Base-by-base conservation (phyloP, 192 early-diverging fungal species). In the Haplosporangium gracile region DNA sequence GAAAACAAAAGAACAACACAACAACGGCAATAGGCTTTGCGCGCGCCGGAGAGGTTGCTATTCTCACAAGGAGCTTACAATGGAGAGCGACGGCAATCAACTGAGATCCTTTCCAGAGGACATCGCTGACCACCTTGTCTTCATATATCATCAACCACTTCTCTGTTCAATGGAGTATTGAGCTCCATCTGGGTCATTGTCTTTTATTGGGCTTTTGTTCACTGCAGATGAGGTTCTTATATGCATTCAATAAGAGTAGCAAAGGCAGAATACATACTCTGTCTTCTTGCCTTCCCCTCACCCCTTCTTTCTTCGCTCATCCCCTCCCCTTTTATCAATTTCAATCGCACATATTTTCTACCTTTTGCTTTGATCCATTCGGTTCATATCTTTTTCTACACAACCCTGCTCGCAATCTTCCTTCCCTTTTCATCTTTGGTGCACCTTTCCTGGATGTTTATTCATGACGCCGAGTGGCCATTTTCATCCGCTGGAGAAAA, bases 131-230 rank as follows among this genome's bases (percentile, higher is more conserved):
- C 29, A 11, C 60, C 60, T 32, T 65, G 29, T 32, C 10, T 11
- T 65, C 60, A 32, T 65, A 65, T 65, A 65, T 65, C 60, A 65
- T 34, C 60, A 65, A 29, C 29, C 60, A 65, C 60, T 29, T 32
- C 60, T 60, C 55, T 36, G 24, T 26, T 60, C n/a, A 26, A 60
- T 60, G 55, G 55, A 65, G 15, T 29, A 65, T 65, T 29, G 57
- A n/a, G 60, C 32, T 65, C 60, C 11, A 65, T 32, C n/a, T 65
- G 60, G 60, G 11, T 32, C 26, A 32, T 32, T 65, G n/a, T 26
- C 13, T 65, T 26, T 57, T 57, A 51, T 51, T 51, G 49, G 49
- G 18, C 49, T 51, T 20, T 20, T 18, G 43, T 51, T 22, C 49
- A 51, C 18, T 51, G 49, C 49, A 22, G 49, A 51, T 22, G 49